phyloP scores from a whole-genome alignment of 805 yeast genomes.

The Spathaspora sp. region DNA sequence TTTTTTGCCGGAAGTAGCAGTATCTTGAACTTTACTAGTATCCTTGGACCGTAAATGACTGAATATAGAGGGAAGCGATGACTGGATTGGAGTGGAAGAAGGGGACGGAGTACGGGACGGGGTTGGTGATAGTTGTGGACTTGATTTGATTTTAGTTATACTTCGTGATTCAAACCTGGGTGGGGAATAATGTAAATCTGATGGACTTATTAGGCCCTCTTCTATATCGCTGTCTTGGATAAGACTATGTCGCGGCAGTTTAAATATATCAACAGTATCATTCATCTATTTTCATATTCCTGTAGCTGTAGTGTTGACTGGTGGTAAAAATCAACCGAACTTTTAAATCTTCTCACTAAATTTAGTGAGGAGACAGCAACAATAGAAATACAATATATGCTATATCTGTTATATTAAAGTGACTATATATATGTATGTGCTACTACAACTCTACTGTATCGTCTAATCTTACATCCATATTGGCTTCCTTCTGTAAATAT shows the following conservation, averaged over 20 bases:
- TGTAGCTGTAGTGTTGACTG: not conserved
- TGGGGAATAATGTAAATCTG: conserved; percentile 6
- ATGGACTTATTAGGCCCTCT: conserved; percentile 3
- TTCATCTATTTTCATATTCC: not conserved
- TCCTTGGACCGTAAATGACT: conserved; percentile 21
- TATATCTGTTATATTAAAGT: too few relatives aligned
- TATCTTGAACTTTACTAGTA: not conserved
- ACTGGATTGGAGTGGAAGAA: conserved; percentile 17
- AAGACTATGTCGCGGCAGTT: not conserved
- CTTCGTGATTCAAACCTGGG: not conserved
- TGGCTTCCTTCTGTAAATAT: conserved; percentile 52
- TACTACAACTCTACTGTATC: conserved; percentile 19
- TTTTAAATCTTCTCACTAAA: too few relatives aligned
- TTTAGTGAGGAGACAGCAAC: not conserved
- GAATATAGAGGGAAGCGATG: conserved; percentile 19
- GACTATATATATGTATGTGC: not conserved
- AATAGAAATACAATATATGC: too few relatives aligned
- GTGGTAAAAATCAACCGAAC: not conserved
- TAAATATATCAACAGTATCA: not conserved
- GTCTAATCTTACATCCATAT: conserved; percentile 71
- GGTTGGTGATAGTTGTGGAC: not conserved
- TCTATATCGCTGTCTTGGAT: not conserved
- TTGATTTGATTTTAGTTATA: not conserved
- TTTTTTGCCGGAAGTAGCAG: conserved; percentile 2
- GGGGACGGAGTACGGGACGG: not conserved